Evolutionary conservation across 495 filamentous ascomycete genomes (phyloP).

Genomic region (Staphylotrichum longicolle): DNA sequence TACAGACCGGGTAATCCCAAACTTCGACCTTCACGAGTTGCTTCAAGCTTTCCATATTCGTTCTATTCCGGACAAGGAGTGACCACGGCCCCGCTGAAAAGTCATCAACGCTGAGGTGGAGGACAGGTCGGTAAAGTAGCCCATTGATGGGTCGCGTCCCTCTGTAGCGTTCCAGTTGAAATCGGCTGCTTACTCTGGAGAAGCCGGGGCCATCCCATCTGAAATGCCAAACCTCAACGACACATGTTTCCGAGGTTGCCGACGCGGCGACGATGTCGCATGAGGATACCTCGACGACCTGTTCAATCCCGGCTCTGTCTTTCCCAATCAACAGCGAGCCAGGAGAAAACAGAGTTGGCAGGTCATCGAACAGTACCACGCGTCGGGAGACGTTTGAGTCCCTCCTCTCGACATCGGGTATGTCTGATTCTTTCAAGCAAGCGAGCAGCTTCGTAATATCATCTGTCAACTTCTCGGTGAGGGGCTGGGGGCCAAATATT

Average conservation of each 20-base stretch:
- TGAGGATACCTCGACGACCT: conserved; percentile 9
- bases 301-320: neutral
- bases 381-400: neutral
- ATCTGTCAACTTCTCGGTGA: neutral
- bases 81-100: neutral
- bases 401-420: neutral
- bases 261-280: neutral
- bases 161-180: neutral
- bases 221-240: conserved; percentile 7
- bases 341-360: neutral
- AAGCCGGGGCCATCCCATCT: conserved; percentile 7
- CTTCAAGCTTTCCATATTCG: neutral
- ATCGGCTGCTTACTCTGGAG: conserved; percentile 2
- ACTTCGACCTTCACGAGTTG: neutral
- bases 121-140: neutral
- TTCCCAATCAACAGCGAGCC: neutral
- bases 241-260: neutral
- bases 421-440: no score
- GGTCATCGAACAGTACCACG: neutral
- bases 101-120: neutral
- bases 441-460: neutral
- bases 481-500: neutral
- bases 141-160: neutral
- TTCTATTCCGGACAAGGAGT: neutral
- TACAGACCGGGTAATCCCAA: conserved; percentile 3